Base-by-base conservation (phyloP, 148 eudicot genomes). In the Fagopyrum esculentum region DNA sequence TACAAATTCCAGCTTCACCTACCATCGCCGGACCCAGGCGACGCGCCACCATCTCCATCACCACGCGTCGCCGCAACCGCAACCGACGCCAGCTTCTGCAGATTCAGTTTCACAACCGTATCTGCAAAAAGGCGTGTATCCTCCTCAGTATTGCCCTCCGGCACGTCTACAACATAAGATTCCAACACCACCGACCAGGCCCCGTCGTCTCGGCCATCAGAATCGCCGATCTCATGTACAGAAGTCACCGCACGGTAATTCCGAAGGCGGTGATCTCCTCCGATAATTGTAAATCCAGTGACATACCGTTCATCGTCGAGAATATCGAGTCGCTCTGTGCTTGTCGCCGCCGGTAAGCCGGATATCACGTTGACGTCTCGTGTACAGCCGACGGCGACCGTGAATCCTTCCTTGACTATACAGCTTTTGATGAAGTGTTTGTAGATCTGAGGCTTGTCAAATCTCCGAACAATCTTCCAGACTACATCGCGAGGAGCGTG, bases 51-150 rank as follows among this genome's bases (percentile, higher is more conserved):
- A 6, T 57, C 63, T 57, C 71, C 71, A 5, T 45, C 49, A 69
- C 50, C 50, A 43, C 73, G 47, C 73, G 50, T 48, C 22, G 73
- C 19, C 43, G 63, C 73, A 47, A 74, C 9, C 81, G 89, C 81
- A 1, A 84, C 86, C 0, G 89, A 51, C 16, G 86, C 93, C 22
- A 93, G 81, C 63, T 89, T 93, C 87, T 90, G 96, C 0, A 93
- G 87, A 49, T 93, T 93, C 77, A 93, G 50, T 82, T 81, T 93
- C 26, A 93, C 96, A 0, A 93, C 96, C 2, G 96, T 93, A 79
- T 93, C 98, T 0, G 98, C 96, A 69, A 93, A 90, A 45, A 90
- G 63, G 47, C 88, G 83, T 75, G 98, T 93, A 77, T 92, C 97
- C 74, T 88, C 97, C 73, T 77, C 95, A 4, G 93, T 81, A 46